Evolutionary conservation across 2,329 filamentous ascomycete genomes (phyloP), one percentile per base, ranked within the genome.

Genomic region (Penicillium hordei): DNA sequence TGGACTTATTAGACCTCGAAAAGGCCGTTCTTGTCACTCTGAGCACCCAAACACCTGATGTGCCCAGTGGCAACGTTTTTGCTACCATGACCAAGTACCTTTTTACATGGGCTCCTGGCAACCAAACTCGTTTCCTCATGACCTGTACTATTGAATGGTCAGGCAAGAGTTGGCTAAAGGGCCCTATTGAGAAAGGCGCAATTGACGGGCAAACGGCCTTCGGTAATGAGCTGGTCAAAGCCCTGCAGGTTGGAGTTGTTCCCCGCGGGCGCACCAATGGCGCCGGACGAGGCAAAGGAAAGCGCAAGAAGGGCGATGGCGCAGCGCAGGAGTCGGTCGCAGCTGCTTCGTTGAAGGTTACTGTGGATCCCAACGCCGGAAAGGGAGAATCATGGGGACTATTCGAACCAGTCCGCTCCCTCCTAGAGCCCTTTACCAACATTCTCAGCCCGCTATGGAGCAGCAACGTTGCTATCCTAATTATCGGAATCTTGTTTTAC

Each of bases 111-210:
- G 92, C 88, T 4, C 87, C 94, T 50, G 88, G 87, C 61, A 96
- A 96, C 68, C 80, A 86, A 39, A 99, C 95, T 1, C 85, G 92
- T 29, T 78, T 99, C 31, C 86, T 94, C 60, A 89, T 93, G 78
- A 97, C 89, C 65, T 97, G 91, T 73, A 89, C 87, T 2, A 90
- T 97, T 43, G 95, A 99, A 70, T 99, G 95, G 95, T 88, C 89
- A 4, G 93, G 93, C 67, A 99, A 97, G 82, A 97, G 93, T 79
- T 99, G 94, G 94, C 79, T 99, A 45, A 97, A 94, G 79, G 91
- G 90, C 61, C 90, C 94, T 2, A 99, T 99, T 66, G 94, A 99
- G 73, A 97, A 96, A 74, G 93, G 91, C 59, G 91, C 93, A 43
- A 93, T 89, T 61, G 93, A 97, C 55, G 94, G 94, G 29, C 94